Base-by-base conservation (phyloP, 345 rosid species). In the Linum usitatissimum region DNA sequence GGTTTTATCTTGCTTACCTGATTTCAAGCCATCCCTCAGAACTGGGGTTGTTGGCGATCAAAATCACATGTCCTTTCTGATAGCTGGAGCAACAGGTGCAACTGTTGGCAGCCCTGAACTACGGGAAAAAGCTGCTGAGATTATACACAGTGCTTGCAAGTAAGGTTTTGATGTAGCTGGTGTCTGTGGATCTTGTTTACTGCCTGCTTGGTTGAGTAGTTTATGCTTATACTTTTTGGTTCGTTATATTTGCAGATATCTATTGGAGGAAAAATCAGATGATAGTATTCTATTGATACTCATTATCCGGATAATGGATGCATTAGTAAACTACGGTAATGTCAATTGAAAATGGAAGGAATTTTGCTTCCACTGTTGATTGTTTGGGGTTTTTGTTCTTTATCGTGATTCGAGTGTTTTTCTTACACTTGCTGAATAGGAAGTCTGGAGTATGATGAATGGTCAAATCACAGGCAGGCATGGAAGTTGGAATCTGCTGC, bases 401-500 rank as follows among this genome's bases (percentile, higher is more conserved):
- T 55, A 39, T 48, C 53, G 30, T 49, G 51, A 62, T 49, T 3
- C 53, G 38, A 66, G 53, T 65, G 61, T 10, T 39, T 18, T 30
- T 30, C 48, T 18, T 13, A 38, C 59, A 34, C 55, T 17, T 55
- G 61, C 59, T 54, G 39, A 74, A 61, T 81, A 93, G 99, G 97
- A 66, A 85, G 91, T 74, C 68, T 87, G 86, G 97, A 93, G 80
- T 93, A 77, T 76, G 96, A 87, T 53, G 99, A 90, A 76, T 90
- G 97, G 97, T 81, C 86, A 66, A 84, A 90, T 82, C 99, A 93
- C 78, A 80, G 96, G 79, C 99, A 90, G 81, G 93, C 91, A 66
- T 89, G 96, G 99, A 93, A 89, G 83, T 78, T 90, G 79, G 97
- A 93, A 76, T 90, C 97, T 70, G 88, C 99, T 72, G 96, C 97